These are phyloP conservation scores for Bidens hawaiensis DNA, from an alignment of 140 eudicot genomes.

Conservation along the genomic window DNA sequence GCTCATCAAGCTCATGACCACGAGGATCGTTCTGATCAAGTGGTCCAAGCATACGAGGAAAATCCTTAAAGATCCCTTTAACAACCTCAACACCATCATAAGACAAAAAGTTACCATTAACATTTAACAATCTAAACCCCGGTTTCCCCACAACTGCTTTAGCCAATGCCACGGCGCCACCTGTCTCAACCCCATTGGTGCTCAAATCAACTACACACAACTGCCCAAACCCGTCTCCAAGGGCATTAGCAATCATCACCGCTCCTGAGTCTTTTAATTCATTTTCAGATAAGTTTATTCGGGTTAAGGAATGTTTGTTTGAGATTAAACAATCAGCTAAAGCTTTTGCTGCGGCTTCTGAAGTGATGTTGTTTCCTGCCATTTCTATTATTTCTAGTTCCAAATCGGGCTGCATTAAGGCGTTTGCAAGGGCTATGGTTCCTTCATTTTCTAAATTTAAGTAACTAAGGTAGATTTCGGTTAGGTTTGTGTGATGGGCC, in stretches of 20 bases:
- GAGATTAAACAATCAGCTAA: conserved; percentile 49
- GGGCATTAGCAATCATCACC: conserved; percentile 42
- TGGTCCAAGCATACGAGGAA: conserved; percentile 57
- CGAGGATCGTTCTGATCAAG: conserved; percentile 81
- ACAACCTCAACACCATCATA: conserved; percentile 78
- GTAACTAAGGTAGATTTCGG: conserved; percentile 68
- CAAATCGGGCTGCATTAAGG: conserved; percentile 48
- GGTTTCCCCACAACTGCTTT: conserved; percentile 55
- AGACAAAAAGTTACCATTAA: conserved; percentile 69
- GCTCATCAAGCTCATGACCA: conserved; percentile 26
- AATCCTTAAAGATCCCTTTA: conserved; percentile 45
- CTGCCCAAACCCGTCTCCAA: conserved; percentile 45
- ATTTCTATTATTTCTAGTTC: conserved; percentile 58
- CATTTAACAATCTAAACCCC: conserved; percentile 50
- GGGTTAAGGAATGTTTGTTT: conserved; percentile 41
- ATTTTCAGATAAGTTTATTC: conserved; percentile 73
- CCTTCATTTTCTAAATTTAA: conserved; percentile 74
- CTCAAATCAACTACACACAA: conserved; percentile 71
- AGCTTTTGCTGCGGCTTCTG: conserved; percentile 55
- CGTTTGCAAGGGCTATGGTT: conserved; percentile 45
- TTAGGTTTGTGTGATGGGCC: conserved; percentile 34
- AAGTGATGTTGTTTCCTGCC: conserved; percentile 83
- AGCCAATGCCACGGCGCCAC: conserved; percentile 73
- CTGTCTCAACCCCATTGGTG: conserved; percentile 48
- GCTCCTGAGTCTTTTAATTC: conserved; percentile 81